phyloP scores from a whole-genome alignment of 495 filamentous ascomycete species.

The Lasiosphaeria miniovina region DNA sequence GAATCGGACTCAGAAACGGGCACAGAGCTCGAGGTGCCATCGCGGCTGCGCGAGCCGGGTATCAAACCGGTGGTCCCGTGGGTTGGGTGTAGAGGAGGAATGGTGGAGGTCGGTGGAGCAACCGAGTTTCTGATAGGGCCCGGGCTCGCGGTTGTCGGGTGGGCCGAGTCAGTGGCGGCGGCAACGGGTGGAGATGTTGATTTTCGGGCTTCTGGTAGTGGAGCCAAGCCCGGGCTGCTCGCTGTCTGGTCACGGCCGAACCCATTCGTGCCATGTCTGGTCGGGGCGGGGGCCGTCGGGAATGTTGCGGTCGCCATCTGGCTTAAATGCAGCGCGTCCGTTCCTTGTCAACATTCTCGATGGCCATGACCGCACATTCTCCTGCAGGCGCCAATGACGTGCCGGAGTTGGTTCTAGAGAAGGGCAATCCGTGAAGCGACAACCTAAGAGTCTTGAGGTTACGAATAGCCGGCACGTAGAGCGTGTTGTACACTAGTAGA shows the following conservation, averaged over 20 bases:
- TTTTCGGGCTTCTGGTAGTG: slow-evolving; percentile 6
- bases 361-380: slow-evolving; percentile 7
- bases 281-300: not conserved
- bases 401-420: not conserved
- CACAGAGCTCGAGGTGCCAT: slow-evolving; percentile 1
- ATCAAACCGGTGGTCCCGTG: slow-evolving; percentile 2
- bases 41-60: slow-evolving; percentile 2
- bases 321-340: slow-evolving; percentile 5
- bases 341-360: slow-evolving; percentile 2
- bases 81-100: not conserved
- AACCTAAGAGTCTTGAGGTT: not conserved
- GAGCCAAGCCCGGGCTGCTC: not conserved
- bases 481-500: no score
- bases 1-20: slow-evolving; percentile 6
- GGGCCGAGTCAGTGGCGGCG: slow-evolving; percentile 2
- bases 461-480: no score
- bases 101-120: not conserved
- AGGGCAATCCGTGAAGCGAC: not conserved
- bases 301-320: slow-evolving; percentile 4
- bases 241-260: not conserved
- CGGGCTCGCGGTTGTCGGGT: slow-evolving; percentile 1
- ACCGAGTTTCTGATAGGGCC: not conserved
- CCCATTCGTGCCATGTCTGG: slow-evolving; percentile 5
- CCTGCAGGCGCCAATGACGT: not conserved
- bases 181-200: slow-evolving; percentile 5